Percentiles rank a stretch among this genome's conserved stretches.
Evolutionary conservation across 176 grass and related monocot genomes (phyloP).

Genomic region (Cymbopogon citratus): DNA sequence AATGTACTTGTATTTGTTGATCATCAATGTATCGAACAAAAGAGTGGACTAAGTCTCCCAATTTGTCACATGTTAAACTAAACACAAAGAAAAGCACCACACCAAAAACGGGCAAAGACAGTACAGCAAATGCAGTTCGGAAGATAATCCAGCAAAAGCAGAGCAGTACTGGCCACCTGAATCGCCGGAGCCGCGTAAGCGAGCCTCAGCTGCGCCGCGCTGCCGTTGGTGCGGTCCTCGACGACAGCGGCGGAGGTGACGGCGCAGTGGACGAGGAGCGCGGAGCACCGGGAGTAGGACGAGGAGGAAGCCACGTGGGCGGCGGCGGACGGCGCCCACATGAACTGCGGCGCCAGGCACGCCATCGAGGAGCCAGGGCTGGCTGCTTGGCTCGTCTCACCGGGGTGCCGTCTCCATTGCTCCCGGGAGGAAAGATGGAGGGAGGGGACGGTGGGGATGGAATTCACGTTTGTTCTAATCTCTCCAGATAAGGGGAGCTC

Average conservation of each 20-base stretch:
- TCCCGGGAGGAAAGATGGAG: no score
- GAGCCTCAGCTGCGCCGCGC: background rate
- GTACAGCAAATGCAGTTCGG: background rate
- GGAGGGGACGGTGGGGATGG: slow-evolving; percentile 12
- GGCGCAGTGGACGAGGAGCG: slow-evolving; percentile 29
- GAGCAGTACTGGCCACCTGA: slow-evolving; percentile 18
- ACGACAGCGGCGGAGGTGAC: slow-evolving; percentile 17
- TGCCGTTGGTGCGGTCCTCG: background rate
- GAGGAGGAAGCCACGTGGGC: slow-evolving; percentile 7
- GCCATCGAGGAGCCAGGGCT: slow-evolving; percentile 18
- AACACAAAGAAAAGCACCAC: background rate
- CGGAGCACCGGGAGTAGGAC: slow-evolving; percentile 24
- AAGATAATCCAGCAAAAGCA: background rate
- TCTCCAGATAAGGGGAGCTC: slow-evolving; percentile 23
- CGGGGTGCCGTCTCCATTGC: slow-evolving; percentile 20
- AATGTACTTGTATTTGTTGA: background rate
- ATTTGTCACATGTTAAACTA: background rate
- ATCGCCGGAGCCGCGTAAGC: slow-evolving; percentile 16
- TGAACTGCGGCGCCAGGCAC: slow-evolving; percentile 44
- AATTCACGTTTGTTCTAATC: background rate
- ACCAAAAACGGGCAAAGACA: background rate
- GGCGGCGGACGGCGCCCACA: slow-evolving; percentile 27
- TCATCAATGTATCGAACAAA: background rate
- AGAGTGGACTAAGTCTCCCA: background rate
- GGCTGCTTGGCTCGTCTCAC: slow-evolving; percentile 15